Evolutionary conservation across 2,329 filamentous ascomycete genomes (phyloP).

Genomic region (Davidsoniella australis): DNA sequence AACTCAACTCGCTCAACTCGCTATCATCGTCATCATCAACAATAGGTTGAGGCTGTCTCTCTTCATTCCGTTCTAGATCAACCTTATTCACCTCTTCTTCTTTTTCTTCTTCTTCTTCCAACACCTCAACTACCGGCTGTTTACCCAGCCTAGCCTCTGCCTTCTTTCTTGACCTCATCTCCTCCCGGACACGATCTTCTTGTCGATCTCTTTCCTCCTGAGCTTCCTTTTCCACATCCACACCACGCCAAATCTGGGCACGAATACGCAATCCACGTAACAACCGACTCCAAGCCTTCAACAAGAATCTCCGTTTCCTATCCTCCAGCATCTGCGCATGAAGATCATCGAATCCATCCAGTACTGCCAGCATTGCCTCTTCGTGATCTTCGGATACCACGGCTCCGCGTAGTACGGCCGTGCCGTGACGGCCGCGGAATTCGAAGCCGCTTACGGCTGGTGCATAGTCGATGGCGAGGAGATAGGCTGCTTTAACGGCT

Average conservation of each 20-base stretch:
- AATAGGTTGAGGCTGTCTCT: background rate
- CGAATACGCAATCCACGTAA: slow-evolving; percentile 61
- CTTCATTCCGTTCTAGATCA: background rate
- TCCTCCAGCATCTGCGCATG: slow-evolving; percentile 45
- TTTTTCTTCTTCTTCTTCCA: too few relatives aligned
- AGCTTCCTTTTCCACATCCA: slow-evolving; percentile 7
- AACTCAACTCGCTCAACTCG: background rate
- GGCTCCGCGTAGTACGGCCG: slow-evolving; percentile 61
- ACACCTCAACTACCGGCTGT: too few relatives aligned
- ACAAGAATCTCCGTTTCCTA: slow-evolving; percentile 54
- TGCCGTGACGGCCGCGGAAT: slow-evolving; percentile 74
- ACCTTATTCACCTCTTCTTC: background rate
- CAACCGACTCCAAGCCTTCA: slow-evolving; percentile 53
- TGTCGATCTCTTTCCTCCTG: background rate
- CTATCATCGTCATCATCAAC: slow-evolving; percentile 6
- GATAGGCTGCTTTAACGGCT: slow-evolving; percentile 52
- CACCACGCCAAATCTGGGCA: slow-evolving; percentile 38
- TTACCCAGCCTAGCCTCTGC: background rate
- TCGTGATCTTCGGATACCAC: slow-evolving; percentile 56
- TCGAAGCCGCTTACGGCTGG: slow-evolving; percentile 81
- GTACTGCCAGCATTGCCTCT: slow-evolving; percentile 54
- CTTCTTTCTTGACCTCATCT: background rate
- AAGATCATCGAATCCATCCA: slow-evolving; percentile 50
- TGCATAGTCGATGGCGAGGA: slow-evolving; percentile 69
- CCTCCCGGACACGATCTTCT: background rate